These are phyloP conservation scores for Phaeosphaeria sp. DNA, from an alignment of 2,329 filamentous ascomycete species.

Conservation along the genomic window DNA sequence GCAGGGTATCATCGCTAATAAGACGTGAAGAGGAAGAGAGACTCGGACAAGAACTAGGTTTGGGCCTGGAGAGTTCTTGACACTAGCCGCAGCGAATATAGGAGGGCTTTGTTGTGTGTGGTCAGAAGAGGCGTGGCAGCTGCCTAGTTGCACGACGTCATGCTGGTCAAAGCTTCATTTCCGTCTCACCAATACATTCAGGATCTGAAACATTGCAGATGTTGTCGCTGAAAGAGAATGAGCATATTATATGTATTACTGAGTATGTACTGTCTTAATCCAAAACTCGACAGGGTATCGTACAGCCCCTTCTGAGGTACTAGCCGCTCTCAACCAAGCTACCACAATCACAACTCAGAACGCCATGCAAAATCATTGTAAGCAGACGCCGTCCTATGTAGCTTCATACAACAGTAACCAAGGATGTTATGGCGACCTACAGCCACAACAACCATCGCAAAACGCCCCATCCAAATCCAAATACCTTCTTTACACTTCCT, in stretches of 20 bases:
- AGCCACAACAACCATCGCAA: constrained; percentile 84
- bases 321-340: not conserved
- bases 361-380: not conserved
- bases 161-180: not conserved
- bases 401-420: constrained; percentile 3
- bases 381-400: constrained; percentile 5
- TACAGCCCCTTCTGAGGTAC: not conserved
- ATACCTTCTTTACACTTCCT: constrained; percentile 68
- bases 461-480: constrained; percentile 64
- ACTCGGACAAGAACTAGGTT: not conserved
- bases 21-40: not conserved
- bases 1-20: constrained; percentile 5
- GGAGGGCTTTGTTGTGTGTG: not conserved
- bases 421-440: constrained; percentile 11
- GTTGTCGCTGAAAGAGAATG: not conserved
- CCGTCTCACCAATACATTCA: not conserved
- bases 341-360: not conserved
- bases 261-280: not conserved
- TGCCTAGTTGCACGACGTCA: not conserved
- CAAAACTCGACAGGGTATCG: not conserved
- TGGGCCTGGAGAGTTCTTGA: not conserved
- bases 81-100: not conserved
- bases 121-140: not conserved
- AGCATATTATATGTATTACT: not conserved
- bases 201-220: not conserved